Base-by-base conservation (phyloP, 352 stramenopile genomes). In the Phytophthora foliorum region DNA sequence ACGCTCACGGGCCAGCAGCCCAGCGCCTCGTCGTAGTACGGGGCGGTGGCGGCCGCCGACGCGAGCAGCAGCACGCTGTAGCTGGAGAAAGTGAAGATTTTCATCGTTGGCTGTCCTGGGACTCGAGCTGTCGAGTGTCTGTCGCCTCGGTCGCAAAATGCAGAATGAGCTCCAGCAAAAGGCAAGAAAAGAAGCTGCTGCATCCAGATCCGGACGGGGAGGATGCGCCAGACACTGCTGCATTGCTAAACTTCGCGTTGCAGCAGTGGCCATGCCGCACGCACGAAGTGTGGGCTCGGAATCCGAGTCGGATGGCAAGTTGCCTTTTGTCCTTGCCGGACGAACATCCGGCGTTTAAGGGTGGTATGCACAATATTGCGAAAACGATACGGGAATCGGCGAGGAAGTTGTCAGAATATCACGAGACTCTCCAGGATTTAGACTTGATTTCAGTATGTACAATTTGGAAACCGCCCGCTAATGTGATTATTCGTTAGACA, bases 1-100 rank as follows among this genome's bases (percentile, higher is more conserved):
- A 86, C 78, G 31, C 74, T 83, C 32, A 83, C 54, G 39, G 70
- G 44, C 74, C 70, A 79, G 59, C 74, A 82, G 55, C 67, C 70
- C 38, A 77, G 52, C 2, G 75, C 46, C 31, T 82, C 66, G 50
- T 85, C 67, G 54, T 82, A 81, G 13, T 55, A 46, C 0, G 57
- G 58, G 42, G 53, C 59, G 21, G 55, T 66, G 41, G 67, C 62
- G 27, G 42, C 50, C 2, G 52, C 60, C 4, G 67, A 29, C 11
- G 67, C 54, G 22, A 68, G 34, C 16, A 75, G n/a, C 10, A 56
- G 25, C 3, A 39, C 56, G 45, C 50, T 34, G 39, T 56, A 67
- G 39, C 36, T 55, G 55, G 62, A 71, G 29, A 76, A 31, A 14
- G 53, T 64, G n/a, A 57, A 66, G 61, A 79, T 31, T 42, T 79